These are phyloP conservation scores for Neopestalotiopsis sp. DNA, from an alignment of 2,329 filamentous ascomycete species.

Conservation along the genomic window DNA sequence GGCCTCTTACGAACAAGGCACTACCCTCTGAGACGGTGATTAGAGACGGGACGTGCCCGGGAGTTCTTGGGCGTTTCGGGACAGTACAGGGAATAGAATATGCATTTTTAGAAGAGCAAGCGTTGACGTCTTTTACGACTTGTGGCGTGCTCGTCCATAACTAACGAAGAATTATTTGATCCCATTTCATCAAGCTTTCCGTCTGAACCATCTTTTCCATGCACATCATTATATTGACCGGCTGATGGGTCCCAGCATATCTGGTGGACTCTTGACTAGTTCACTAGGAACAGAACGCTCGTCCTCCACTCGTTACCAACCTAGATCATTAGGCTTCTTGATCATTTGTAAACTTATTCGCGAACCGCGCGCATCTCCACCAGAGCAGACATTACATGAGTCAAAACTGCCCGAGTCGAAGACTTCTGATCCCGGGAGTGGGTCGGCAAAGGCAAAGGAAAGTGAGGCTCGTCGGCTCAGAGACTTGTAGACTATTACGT, in stretches of 20 bases:
- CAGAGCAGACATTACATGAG: neutral
- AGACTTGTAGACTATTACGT: neutral
- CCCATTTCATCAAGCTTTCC: too few relatives aligned
- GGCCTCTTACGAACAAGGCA: slow-evolving; percentile 6
- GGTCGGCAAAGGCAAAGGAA: neutral
- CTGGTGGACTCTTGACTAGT: neutral
- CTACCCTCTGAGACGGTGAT: neutral
- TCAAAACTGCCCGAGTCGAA: neutral
- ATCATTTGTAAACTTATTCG: neutral
- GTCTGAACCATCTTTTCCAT: neutral
- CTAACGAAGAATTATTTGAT: too few relatives aligned
- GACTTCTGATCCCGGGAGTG: neutral
- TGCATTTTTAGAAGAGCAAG: neutral
- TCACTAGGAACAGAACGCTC: neutral
- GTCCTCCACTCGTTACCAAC: neutral
- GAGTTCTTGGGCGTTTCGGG: neutral
- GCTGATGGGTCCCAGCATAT: neutral
- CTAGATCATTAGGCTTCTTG: neutral
- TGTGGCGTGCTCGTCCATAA: neutral
- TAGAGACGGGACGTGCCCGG: neutral
- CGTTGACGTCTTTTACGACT: neutral
- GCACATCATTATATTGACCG: neutral
- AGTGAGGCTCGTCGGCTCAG: neutral
- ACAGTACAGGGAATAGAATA: neutral
- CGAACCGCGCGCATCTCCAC: neutral